Conservation (phyloP, 2,329 filamentous ascomycete genomes). For the Cladosporium phlei region DNA sequence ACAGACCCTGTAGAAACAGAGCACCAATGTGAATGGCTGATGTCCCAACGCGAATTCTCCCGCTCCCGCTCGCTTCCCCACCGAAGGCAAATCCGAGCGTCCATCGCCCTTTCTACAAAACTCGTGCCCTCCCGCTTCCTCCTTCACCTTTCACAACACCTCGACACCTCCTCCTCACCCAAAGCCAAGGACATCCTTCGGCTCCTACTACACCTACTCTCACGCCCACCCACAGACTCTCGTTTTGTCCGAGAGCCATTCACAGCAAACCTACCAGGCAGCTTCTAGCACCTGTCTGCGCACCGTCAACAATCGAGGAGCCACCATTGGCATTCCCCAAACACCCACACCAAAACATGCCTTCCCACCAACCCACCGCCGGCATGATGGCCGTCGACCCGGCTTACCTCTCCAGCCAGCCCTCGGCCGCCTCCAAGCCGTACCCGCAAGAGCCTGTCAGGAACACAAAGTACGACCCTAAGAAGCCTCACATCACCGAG, state of each 20-base stretch:
- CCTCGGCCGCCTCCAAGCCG: conserved; percentile 44
- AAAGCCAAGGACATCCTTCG: too few relatives aligned
- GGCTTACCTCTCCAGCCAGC: conserved; percentile 41
- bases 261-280: conserved; percentile 6
- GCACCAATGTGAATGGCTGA: too few relatives aligned
- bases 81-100: too few relatives aligned
- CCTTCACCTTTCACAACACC: conserved; percentile 7
- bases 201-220: conserved; percentile 10
- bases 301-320: conserved; percentile 6
- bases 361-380: conserved; percentile 48
- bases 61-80: too few relatives aligned
- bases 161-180: not conserved
- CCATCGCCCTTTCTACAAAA: too few relatives aligned
- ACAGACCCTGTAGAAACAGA: too few relatives aligned
- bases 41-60: too few relatives aligned
- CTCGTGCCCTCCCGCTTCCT: conserved; percentile 5
- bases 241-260: conserved; percentile 8
- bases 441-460: conserved; percentile 46
- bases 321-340: conserved; percentile 14
- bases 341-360: conserved; percentile 36
- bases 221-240: conserved; percentile 13
- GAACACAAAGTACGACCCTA: conserved; percentile 51
- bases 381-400: conserved; percentile 47
- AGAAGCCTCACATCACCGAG: conserved; percentile 84
- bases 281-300: conserved; percentile 6